These are phyloP conservation scores for Gentiana straminea DNA, from an alignment of 257 asterid genomes.

Conservation along the genomic window DNA sequence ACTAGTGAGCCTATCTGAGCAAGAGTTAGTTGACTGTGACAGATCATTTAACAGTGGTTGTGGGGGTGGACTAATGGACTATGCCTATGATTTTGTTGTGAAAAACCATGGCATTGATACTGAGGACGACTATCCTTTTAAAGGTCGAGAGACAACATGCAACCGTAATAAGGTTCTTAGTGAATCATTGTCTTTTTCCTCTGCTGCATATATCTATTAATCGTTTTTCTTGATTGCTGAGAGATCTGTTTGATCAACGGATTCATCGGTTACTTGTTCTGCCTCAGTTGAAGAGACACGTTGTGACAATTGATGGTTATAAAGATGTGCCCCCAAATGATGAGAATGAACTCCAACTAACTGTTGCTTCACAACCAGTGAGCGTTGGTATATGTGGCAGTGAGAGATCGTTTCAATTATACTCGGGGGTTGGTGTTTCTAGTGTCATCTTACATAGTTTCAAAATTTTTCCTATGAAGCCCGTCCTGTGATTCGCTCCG, in stretches of 20 bases:
- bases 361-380: constrained; percentile 82
- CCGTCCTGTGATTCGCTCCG: no score
- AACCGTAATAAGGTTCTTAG: constrained; percentile 50
- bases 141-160: constrained; percentile 51
- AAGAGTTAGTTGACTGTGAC: constrained; percentile 89
- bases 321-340: constrained; percentile 42
- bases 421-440: constrained; percentile 49
- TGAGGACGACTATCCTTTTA: constrained; percentile 71
- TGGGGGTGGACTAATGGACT: constrained; percentile 94
- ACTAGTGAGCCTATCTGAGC: constrained; percentile 83
- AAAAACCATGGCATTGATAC: constrained; percentile 82
- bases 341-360: constrained; percentile 60
- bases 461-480: no score
- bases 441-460: no score
- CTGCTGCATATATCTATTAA: no score
- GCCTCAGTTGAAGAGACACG: constrained; percentile 51
- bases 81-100: constrained; percentile 52
- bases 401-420: constrained; percentile 58
- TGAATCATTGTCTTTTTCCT: no score
- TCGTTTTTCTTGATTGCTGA: no score
- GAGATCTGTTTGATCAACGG: not conserved
- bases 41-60: constrained; percentile 71
- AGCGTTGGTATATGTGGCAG: constrained; percentile 96
- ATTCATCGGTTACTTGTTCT: constrained; percentile 4
- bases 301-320: constrained; percentile 80